Evolutionary conservation across 106 monocot genomes (phyloP), one percentile per base, ranked within the genome.

Genomic region (Ottelia alismoides): DNA sequence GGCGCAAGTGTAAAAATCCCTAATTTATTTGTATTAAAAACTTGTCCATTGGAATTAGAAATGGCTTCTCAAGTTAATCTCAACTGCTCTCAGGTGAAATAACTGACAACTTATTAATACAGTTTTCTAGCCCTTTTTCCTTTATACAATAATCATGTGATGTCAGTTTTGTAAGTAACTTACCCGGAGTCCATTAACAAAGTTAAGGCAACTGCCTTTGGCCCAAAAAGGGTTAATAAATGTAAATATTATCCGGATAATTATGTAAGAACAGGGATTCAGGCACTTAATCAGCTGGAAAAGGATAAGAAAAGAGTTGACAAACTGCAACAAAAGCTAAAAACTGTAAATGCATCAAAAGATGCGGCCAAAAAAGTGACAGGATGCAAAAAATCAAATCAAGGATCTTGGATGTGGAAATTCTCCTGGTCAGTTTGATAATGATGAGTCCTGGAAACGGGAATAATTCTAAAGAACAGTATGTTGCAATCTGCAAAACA

Each of bases 381-480:
- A 19, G 55, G 47, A 21, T n/a, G 63, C 18, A n/a, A 44, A 58
- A 14, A 6, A 11, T 31, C 44, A 20, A 50, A 23, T 11, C 16
- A 9, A 17, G 47, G 7, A 23, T 22, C 27, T 32, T 30, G 49
- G 40, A 48, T 20, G 45, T 54, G 23, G 25, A n/a, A n/a, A n/a
- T 16, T 53, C 28, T 11, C 18, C 3, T 19, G 28, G 26, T 43
- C 25, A 35, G 20, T 14, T n/a, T 16, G n/a, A 20, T 19, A 56
- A 50, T 18, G 24, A 16, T 50, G 49, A 31, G 18, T 2, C 75
- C 27, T 55, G 63, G 54, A 74, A 60, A 43, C 26, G 63, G 20
- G 82, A 82, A 60, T 53, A 62, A 22, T 45, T 66, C 78, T 25
- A 75, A 78, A 55, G 48, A 57, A 30, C 55, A 66, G 24, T 49